Percentiles rank a stretch among this genome's conserved stretches.
Conservation (phyloP, 1,139 yeast species). For the Lodderomyces jiufengensis region DNA sequence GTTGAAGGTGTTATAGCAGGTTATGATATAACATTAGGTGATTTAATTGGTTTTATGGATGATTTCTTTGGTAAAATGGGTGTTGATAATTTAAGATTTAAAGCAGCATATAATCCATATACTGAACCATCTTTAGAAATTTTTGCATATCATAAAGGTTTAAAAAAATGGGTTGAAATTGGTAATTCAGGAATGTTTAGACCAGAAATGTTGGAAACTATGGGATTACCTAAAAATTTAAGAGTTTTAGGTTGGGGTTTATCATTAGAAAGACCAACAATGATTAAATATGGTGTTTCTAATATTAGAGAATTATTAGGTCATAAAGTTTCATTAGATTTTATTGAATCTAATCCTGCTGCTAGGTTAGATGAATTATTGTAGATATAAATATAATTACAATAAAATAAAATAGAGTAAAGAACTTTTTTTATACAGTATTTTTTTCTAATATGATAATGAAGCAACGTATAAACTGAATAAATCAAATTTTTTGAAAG, state of each 20-base stretch:
- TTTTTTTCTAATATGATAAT: no score
- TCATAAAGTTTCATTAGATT: constrained; percentile 88
- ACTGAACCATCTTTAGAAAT: constrained; percentile 99
- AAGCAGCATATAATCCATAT: constrained; percentile 98
- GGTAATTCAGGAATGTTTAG: constrained; percentile 99
- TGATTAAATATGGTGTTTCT: constrained; percentile 95
- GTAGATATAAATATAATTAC: constrained; percentile 7
- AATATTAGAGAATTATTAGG: constrained; percentile 95
- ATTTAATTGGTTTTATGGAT: constrained; percentile 97
- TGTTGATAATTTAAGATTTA: constrained; percentile 89
- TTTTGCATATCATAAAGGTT: constrained; percentile 93
- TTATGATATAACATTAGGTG: constrained; percentile 90
- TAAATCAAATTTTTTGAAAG: no score
- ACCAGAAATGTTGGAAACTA: constrained; percentile 97
- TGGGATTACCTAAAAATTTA: constrained; percentile 94
- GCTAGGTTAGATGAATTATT: constrained; percentile 79
- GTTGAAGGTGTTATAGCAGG: constrained; percentile 99
- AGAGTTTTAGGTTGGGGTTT: constrained; percentile 98
- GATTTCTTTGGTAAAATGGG: constrained; percentile 97
- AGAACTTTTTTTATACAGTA: no score
- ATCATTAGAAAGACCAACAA: constrained; percentile 96
- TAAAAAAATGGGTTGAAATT: constrained; percentile 97
- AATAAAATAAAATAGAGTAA: constrained; percentile 1
- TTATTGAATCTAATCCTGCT: constrained; percentile 94
- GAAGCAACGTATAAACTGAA: no score